Conservation (phyloP, 2,329 filamentous ascomycete species). For the Teratosphaeria viscida region DNA sequence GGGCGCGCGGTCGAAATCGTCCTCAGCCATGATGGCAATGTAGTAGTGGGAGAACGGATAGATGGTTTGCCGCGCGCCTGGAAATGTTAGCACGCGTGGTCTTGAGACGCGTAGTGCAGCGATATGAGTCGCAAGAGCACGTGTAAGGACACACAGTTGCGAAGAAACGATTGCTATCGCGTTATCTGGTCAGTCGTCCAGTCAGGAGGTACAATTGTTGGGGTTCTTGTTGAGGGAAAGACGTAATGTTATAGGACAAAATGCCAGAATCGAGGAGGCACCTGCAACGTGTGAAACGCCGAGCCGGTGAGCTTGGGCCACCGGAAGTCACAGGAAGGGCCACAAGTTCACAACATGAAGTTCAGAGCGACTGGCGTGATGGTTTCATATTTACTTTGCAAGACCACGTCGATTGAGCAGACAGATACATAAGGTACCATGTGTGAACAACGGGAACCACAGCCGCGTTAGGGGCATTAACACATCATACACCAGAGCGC, state of each 20-base stretch:
- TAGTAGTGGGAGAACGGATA: background rate
- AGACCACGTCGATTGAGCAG: no score
- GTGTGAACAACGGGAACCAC: background rate
- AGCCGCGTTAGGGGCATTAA: background rate
- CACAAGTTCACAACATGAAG: no score
- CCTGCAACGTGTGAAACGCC: background rate
- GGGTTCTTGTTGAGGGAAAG: background rate
- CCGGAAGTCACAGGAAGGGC: background rate
- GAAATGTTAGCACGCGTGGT: background rate
- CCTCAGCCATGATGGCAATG: conserved; percentile 12
- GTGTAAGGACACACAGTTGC: background rate
- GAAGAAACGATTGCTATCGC: background rate
- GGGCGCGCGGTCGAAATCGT: conserved; percentile 14
- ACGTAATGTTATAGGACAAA: background rate
- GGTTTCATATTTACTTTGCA: no score
- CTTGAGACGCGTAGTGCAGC: background rate
- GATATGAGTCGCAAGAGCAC: background rate
- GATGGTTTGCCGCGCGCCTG: background rate
- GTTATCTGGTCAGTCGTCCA: background rate
- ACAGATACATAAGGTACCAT: no score
- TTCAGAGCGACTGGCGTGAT: no score
- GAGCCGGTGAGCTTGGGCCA: background rate
- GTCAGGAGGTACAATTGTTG: background rate
- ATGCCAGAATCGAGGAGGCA: background rate
- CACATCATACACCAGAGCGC: background rate